phyloP scores from a whole-genome alignment of 164 flowering plant species.

The Akebia trifoliata region DNA sequence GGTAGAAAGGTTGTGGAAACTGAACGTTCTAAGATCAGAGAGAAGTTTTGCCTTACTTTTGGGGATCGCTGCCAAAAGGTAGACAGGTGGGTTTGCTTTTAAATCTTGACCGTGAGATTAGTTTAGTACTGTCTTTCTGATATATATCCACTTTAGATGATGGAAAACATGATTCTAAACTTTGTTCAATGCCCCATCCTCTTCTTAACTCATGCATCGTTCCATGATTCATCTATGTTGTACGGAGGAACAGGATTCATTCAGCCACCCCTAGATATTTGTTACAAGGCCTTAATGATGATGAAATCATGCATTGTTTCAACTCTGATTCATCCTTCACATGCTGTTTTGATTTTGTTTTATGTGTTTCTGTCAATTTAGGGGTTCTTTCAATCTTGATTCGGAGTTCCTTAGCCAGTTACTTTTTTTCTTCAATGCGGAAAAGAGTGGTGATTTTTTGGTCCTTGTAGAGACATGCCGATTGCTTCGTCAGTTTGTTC shows the following conservation, averaged over 20 bases:
- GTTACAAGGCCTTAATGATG: too few species aligned
- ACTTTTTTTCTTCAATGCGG: slow-evolving; percentile 73
- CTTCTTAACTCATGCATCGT: neutral
- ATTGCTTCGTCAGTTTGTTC: slow-evolving; percentile 48
- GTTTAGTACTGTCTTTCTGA: neutral
- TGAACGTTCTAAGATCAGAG: slow-evolving; percentile 55
- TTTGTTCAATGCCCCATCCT: neutral
- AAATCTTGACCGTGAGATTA: neutral
- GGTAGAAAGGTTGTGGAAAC: slow-evolving; percentile 66
- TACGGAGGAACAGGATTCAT: too few species aligned
- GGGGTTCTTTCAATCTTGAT: slow-evolving; percentile 68
- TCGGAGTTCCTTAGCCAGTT: slow-evolving; percentile 75
- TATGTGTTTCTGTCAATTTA: slow-evolving; percentile 24
- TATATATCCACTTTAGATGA: neutral
- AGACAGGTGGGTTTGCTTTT: slow-evolving; percentile 45
- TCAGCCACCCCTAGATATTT: too few species aligned
- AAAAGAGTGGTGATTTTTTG: slow-evolving; percentile 47
- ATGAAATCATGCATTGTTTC: neutral
- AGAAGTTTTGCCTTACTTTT: slow-evolving; percentile 49
- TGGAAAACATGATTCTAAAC: neutral
- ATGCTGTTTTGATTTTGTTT: neutral
- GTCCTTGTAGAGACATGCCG: slow-evolving; percentile 75
- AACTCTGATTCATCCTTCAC: neutral
- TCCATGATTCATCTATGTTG: too few species aligned
- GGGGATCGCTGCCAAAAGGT: slow-evolving; percentile 70